Evolutionary conservation across 495 filamentous ascomycete genomes (phyloP), one percentile per base, ranked within the genome.

Genomic region (Apodospora peruviana): DNA sequence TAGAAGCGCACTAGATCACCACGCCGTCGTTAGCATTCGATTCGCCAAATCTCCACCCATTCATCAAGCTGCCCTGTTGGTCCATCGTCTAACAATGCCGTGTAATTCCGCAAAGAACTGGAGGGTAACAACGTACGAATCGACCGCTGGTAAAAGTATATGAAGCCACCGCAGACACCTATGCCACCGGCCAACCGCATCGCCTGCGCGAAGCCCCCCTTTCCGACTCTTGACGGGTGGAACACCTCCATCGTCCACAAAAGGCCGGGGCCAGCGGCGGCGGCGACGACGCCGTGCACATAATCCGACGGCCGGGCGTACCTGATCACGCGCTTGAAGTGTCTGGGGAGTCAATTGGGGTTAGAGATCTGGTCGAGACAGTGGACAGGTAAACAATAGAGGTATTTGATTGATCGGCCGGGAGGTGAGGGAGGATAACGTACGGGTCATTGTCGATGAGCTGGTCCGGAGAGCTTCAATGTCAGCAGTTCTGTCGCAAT

Each of bases 401-500:
- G n/a, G n/a, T n/a, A n/a, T n/a, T 39, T 24, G 2, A 23, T 39
- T n/a, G 22, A 7, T 16, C 16, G 36, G 36, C 19, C 12, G 24
- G 16, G 18, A 23, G 40, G 16, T 10, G 25, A 9, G 27, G 22
- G 2, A 17, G 41, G 25, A 38, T 22, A 55, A 69, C 85, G 66
- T 88, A 97, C 91, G 91, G 91, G 72, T 97, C 91, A 73, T 83
- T 90, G 74, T 97, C 91, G 67, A 97, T 97, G 72, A 96, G 85
- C 91, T 97, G 60, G 59, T 51, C 54, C 54, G 32, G 45, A 47
- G 38, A 40, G 40, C 22, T 53, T 21, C n/a, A 38, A 42, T 27
- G 43, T 45, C 27, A 54, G 51, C 48, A 17, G 29, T 38, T 34
- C 25, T 18, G 49, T 55, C 49, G 36, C 32, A 40, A 43, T 23